A percentile compares a stretch with the other conserved stretches of the same genome.
phyloP scores from a whole-genome alignment of 2,329 filamentous ascomycete genomes.

The Venturia effusa region DNA sequence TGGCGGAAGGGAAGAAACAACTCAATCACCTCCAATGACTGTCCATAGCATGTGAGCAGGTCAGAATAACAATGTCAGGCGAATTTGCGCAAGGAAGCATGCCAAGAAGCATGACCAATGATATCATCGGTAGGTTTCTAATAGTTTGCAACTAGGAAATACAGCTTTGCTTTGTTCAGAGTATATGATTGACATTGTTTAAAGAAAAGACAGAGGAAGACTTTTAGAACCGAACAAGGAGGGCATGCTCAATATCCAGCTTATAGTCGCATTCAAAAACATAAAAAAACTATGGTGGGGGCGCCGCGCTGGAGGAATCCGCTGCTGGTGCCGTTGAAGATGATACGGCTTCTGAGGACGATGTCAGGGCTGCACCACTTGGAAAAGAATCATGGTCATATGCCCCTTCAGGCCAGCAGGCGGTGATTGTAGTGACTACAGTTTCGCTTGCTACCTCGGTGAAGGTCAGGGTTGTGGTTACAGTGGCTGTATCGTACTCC shows the following conservation, averaged over 20 bases:
- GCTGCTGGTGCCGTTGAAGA: neutral
- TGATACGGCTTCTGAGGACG: neutral
- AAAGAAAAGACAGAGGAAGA: neutral
- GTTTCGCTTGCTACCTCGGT: neutral
- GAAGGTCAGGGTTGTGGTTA: neutral
- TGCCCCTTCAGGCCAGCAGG: neutral
- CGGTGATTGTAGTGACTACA: neutral
- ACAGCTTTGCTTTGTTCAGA: neutral
- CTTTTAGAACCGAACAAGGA: neutral
- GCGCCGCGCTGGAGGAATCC: neutral
- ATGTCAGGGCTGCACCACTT: conserved; percentile 12
- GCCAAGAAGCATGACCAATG: no score
- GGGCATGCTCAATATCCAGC: neutral
- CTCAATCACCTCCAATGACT: no score
- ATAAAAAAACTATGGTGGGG: neutral
- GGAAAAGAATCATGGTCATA: conserved; percentile 14
- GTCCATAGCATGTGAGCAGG: no score
- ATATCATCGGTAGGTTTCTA: no score
- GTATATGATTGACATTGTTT: neutral
- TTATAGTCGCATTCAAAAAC: neutral
- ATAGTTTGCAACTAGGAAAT: no score
- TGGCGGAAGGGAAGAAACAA: no score
- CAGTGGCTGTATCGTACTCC: neutral
- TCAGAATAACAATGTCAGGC: no score
- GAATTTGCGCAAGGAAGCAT: no score